Conservation (phyloP, 495 filamentous ascomycete genomes). For the Neurospora sp. region DNA sequence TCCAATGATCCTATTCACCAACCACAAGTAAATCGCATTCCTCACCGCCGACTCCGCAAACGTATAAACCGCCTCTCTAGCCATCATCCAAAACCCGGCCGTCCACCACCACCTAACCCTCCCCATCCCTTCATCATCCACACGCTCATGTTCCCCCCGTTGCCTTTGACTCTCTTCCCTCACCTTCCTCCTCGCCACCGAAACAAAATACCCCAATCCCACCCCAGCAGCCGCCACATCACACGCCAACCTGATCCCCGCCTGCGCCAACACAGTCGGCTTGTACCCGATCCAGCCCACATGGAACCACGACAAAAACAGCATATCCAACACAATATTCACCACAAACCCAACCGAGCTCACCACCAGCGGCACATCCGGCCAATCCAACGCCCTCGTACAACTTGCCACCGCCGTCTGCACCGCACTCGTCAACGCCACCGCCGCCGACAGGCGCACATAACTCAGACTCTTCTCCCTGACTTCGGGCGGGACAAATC, state of each 20-base stretch:
- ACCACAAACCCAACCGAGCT: conserved; percentile 50
- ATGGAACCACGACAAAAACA: conserved; percentile 62
- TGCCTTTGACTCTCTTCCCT: not conserved
- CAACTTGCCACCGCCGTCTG: conserved; percentile 51
- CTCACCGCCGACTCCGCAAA: conserved; percentile 56
- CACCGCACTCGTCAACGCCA: conserved; percentile 50
- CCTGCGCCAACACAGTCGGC: conserved; percentile 55
- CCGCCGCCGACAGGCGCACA: conserved; percentile 55
- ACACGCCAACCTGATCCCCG: conserved; percentile 51
- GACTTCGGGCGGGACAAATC: conserved; percentile 55
- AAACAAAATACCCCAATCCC: conserved; percentile 53
- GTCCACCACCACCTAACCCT: not conserved
- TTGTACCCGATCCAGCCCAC: conserved; percentile 33
- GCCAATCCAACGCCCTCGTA: conserved; percentile 59
- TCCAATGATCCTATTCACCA: conserved; percentile 52
- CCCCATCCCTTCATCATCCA: not conserved
- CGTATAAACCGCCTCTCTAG: conserved; percentile 18
- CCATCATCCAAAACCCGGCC: not conserved
- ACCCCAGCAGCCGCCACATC: conserved; percentile 45
- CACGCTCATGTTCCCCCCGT: not conserved
- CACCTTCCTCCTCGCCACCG: conserved; percentile 19
- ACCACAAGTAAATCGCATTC: conserved; percentile 65
- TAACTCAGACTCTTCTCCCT: conserved; percentile 49
- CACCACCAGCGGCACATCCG: conserved; percentile 64
- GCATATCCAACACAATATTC: conserved; percentile 61